Evolutionary conservation across 257 asterid species (phyloP).

Genomic region (Paraleonurus japonicus): DNA sequence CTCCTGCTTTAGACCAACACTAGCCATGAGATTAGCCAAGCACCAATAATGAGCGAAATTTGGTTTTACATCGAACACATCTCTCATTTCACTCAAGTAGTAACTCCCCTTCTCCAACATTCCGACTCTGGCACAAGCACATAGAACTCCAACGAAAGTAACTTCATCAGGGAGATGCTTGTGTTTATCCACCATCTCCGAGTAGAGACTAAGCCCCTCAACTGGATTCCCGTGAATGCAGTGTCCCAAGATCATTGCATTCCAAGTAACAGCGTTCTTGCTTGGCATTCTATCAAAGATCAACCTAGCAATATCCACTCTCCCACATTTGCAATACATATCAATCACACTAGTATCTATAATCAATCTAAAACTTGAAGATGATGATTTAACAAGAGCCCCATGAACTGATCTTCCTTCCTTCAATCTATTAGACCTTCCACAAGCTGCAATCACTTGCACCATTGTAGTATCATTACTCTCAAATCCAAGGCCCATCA

Average conservation of each 20-base stretch:
- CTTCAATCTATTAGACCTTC: constrained; percentile 65
- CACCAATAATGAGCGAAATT: constrained; percentile 74
- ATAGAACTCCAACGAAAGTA: constrained; percentile 65
- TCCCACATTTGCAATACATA: background rate
- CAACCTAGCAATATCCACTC: too few species aligned
- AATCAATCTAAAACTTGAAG: constrained; percentile 37
- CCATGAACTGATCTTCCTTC: constrained; percentile 79
- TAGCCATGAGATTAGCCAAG: constrained; percentile 67
- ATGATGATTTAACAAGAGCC: constrained; percentile 43
- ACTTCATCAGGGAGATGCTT: constrained; percentile 52
- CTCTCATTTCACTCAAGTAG: constrained; percentile 47
- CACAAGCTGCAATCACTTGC: constrained; percentile 58
- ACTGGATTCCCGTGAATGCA: constrained; percentile 60
- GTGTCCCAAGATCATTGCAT: constrained; percentile 64
- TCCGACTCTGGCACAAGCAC: constrained; percentile 66
- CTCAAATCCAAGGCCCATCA: constrained; percentile 36
- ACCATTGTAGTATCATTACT: constrained; percentile 50
- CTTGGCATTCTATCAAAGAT: too few species aligned
- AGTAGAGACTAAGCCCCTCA: constrained; percentile 45
- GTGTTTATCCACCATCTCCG: constrained; percentile 36
- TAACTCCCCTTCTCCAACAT: constrained; percentile 43
- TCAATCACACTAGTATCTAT: constrained; percentile 38
- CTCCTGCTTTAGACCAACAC: constrained; percentile 49
- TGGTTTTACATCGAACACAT: constrained; percentile 42
- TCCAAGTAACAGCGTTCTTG: constrained; percentile 22